These are phyloP conservation scores for Leersia perrieri DNA, from an alignment of 176 grass and related monocot genomes.

Conservation along the genomic window DNA sequence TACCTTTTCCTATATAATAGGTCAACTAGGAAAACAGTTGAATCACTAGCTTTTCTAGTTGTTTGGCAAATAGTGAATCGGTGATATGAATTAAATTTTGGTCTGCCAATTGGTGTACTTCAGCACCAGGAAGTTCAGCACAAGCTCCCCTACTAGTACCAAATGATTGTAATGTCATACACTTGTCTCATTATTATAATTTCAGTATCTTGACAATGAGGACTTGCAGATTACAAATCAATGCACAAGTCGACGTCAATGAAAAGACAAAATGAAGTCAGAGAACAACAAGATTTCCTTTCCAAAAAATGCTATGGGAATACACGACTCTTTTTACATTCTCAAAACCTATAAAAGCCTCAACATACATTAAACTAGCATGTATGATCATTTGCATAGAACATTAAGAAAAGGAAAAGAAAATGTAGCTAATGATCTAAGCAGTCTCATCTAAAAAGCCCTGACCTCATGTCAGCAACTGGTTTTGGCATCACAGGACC, in stretches of 20 bases:
- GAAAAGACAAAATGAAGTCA: not conserved
- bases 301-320: not conserved
- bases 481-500: constrained; percentile 53
- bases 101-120: constrained; percentile 1
- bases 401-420: not conserved
- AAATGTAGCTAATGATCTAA: constrained; percentile 30
- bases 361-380: constrained; percentile 13
- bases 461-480: constrained; percentile 49
- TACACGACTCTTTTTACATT: constrained; percentile 25
- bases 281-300: not conserved
- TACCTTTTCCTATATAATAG: constrained; percentile 8
- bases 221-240: not conserved
- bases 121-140: not conserved
- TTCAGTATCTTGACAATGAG: constrained; percentile 8
- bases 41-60: constrained; percentile 40
- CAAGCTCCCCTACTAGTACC: not conserved
- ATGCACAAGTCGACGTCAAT: not conserved
- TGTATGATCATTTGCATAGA: not conserved
- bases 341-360: constrained; percentile 28
- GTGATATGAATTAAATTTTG: not conserved
- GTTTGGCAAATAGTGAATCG: constrained; percentile 26
- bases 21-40: constrained; percentile 32
- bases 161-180: not conserved
- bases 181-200: not conserved
- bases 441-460: constrained; percentile 41